These are phyloP conservation scores for Claviceps pazoutovae DNA, from an alignment of 2,329 filamentous ascomycete species.

Conservation along the genomic window DNA sequence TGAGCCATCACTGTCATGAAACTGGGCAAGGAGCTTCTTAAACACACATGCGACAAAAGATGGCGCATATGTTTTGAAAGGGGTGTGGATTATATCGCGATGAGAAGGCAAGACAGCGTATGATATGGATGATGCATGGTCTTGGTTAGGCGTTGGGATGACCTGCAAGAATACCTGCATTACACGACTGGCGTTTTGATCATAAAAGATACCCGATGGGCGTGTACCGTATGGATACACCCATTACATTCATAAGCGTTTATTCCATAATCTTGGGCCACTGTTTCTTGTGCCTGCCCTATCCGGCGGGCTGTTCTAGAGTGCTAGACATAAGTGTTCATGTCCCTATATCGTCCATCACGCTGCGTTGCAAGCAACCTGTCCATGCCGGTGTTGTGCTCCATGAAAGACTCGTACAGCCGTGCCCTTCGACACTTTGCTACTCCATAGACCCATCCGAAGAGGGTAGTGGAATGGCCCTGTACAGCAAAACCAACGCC, in stretches of 20 bases:
- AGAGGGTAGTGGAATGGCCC: slow-evolving; percentile 54
- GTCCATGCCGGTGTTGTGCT: no score
- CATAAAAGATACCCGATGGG: slow-evolving; percentile 3
- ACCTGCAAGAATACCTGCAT: neutral
- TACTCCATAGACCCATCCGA: slow-evolving; percentile 31
- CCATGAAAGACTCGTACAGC: neutral
- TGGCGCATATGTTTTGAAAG: slow-evolving; percentile 9
- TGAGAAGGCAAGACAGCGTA: no score
- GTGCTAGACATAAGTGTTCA: no score
- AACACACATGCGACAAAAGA: no score
- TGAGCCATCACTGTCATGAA: no score
- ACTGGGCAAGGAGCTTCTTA: no score
- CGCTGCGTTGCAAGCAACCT: no score
- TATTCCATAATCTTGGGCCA: neutral
- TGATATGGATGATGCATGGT: neutral
- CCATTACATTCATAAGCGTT: neutral
- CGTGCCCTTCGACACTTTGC: neutral
- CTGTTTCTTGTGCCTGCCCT: neutral
- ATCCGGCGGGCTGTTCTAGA: neutral
- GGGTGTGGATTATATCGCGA: neutral
- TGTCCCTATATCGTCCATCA: no score
- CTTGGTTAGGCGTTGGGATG: neutral
- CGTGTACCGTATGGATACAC: neutral
- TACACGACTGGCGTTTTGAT: slow-evolving; percentile 4
- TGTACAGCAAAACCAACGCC: slow-evolving; percentile 67